phyloP scores from a whole-genome alignment of 164 flowering plant species.

The Kingdonia uniflora region DNA sequence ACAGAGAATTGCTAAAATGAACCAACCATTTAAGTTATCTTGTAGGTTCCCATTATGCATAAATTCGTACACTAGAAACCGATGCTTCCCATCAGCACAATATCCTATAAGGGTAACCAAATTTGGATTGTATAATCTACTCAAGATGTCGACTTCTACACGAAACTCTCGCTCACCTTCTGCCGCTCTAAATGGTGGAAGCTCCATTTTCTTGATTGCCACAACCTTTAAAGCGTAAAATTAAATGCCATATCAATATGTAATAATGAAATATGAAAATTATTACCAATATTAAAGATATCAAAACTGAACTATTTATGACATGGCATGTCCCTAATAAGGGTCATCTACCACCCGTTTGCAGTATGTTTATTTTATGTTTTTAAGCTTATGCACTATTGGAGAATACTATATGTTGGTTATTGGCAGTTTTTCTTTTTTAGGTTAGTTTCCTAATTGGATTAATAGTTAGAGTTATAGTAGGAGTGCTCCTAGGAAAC shows the following conservation, averaged over 20 bases:
- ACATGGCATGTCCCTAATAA: no score
- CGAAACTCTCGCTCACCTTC: slow-evolving; percentile 96
- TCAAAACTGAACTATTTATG: no score
- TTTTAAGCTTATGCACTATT: no score
- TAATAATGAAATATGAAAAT: no score
- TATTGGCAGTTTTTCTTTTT: no score
- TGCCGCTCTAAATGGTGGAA: slow-evolving; percentile 71
- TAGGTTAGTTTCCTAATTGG: no score
- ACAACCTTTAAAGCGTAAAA: slow-evolving; percentile 43
- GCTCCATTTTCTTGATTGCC: slow-evolving; percentile 97
- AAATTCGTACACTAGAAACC: slow-evolving; percentile 89
- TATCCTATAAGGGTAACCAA: slow-evolving; percentile 85
- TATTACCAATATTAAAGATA: no score
- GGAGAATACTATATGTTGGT: no score
- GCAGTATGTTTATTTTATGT: no score
- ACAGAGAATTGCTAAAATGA: not conserved
- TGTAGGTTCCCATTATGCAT: slow-evolving; percentile 92
- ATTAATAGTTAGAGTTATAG: no score
- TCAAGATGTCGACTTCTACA: slow-evolving; percentile 94
- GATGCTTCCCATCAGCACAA: slow-evolving; percentile 93
- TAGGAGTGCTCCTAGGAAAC: no score
- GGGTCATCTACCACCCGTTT: no score
- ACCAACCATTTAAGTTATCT: slow-evolving; percentile 75
- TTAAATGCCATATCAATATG: not conserved
- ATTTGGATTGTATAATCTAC: slow-evolving; percentile 92